Conservation (phyloP, 345 rosid species). For the Aquilaria sinensis region DNA sequence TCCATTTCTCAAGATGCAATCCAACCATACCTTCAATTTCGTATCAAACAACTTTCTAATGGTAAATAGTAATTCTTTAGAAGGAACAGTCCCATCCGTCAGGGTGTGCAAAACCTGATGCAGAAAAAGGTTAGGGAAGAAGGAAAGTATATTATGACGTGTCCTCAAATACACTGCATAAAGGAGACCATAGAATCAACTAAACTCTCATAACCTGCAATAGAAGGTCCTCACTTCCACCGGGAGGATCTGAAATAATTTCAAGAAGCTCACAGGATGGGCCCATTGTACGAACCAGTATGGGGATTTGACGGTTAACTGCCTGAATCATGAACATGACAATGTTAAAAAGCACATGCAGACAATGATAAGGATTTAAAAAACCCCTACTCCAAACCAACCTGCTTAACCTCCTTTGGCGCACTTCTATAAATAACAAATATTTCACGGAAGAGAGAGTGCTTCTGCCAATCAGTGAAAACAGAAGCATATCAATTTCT, state of each 20-base stretch:
- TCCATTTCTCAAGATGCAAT: slow-evolving; percentile 11
- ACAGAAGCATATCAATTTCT: slow-evolving; percentile 14
- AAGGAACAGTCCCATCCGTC: slow-evolving; percentile 72
- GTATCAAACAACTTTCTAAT: slow-evolving; percentile 81
- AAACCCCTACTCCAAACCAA: slow-evolving; percentile 18
- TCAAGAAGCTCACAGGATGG: slow-evolving; percentile 85
- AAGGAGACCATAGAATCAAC: slow-evolving; percentile 11
- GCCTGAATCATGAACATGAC: slow-evolving; percentile 53
- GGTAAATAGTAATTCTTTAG: slow-evolving; percentile 66
- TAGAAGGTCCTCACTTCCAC: slow-evolving; percentile 82
- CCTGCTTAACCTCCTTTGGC: slow-evolving; percentile 78
- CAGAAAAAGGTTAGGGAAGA: slow-evolving; percentile 6
- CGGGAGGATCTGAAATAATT: slow-evolving; percentile 89
- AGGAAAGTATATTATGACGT: background rate
- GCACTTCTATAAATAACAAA: slow-evolving; percentile 58
- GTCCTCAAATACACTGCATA: background rate
- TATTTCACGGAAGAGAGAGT: slow-evolving; percentile 77
- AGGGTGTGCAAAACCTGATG: slow-evolving; percentile 86
- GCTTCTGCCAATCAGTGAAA: slow-evolving; percentile 64
- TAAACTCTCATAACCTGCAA: slow-evolving; percentile 50
- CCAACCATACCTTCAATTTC: slow-evolving; percentile 62
- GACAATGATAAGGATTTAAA: slow-evolving; percentile 7
- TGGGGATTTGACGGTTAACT: slow-evolving; percentile 79
- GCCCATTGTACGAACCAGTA: slow-evolving; percentile 95
- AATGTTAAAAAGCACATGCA: slow-evolving; percentile 11